A percentile compares a stretch with the other conserved stretches of the same genome.
Evolutionary conservation across 2,329 filamentous ascomycete species (phyloP).

Genomic region (Trichoderma arundinaceum): DNA sequence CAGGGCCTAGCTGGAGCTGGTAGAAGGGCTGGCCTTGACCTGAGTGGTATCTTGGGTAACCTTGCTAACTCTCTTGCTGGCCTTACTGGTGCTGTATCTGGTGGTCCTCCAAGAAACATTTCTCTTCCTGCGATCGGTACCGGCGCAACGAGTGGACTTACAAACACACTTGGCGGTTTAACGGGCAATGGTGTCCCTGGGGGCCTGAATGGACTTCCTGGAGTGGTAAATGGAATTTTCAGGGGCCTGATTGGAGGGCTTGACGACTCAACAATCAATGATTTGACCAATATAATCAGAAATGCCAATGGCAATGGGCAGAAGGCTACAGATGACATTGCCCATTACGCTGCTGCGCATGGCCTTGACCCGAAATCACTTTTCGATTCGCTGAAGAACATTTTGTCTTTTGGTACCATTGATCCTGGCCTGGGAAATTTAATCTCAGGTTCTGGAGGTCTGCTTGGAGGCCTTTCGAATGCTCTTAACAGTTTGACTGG

Average conservation of each 20-base stretch:
- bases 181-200: no score
- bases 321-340: background rate
- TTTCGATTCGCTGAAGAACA: background rate
- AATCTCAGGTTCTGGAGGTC: background rate
- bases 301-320: background rate
- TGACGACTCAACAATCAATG: background rate
- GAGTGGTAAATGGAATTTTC: background rate
- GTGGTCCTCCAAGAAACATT: background rate
- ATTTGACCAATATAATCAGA: background rate
- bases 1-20: constrained; percentile 7
- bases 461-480: background rate
- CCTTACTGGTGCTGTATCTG: background rate
- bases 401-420: background rate
- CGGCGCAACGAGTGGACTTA: background rate
- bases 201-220: no score
- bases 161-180: no score
- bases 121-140: background rate
- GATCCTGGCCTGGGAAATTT: background rate
- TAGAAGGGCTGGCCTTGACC: background rate
- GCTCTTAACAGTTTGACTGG: background rate
- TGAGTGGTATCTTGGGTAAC: background rate
- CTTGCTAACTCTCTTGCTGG: background rate
- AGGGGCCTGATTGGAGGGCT: background rate
- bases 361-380: background rate
- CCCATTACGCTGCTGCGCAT: background rate